Evolutionary conservation across 108 stramenopile genomes (phyloP).

Genomic region (Poteriospumella lacustris): DNA sequence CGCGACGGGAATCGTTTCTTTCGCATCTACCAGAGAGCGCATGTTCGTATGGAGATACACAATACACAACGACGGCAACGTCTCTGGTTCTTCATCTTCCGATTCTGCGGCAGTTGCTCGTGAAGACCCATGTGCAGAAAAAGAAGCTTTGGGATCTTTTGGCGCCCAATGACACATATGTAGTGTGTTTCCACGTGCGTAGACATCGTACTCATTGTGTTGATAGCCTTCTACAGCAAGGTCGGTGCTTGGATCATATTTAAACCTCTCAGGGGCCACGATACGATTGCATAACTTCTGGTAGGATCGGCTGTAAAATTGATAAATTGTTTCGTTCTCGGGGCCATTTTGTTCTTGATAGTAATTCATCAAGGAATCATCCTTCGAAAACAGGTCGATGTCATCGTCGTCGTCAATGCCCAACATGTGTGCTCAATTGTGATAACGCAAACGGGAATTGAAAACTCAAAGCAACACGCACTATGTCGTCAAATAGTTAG

Average conservation of each 20-base stretch:
- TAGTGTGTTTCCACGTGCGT: background rate
- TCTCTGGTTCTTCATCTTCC: background rate
- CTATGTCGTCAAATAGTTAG: background rate
- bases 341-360: constrained; percentile 16
- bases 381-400: constrained; percentile 4
- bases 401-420: background rate
- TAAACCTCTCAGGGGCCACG: background rate
- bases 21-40: background rate
- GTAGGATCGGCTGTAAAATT: background rate
- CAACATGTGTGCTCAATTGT: background rate
- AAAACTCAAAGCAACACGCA: background rate
- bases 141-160: no score
- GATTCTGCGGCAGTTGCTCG: background rate
- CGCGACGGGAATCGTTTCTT: background rate
- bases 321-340: background rate
- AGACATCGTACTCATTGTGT: background rate
- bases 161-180: background rate
- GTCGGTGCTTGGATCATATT: constrained; percentile 5
- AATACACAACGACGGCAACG: background rate
- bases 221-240: background rate
- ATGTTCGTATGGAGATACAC: constrained; percentile 21
- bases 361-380: background rate
- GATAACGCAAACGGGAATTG: background rate
- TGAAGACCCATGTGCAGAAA: no score
- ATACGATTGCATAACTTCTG: background rate